These are phyloP conservation scores for Pezicula rhizophila DNA, from an alignment of 2,329 filamentous ascomycete species.

Conservation along the genomic window DNA sequence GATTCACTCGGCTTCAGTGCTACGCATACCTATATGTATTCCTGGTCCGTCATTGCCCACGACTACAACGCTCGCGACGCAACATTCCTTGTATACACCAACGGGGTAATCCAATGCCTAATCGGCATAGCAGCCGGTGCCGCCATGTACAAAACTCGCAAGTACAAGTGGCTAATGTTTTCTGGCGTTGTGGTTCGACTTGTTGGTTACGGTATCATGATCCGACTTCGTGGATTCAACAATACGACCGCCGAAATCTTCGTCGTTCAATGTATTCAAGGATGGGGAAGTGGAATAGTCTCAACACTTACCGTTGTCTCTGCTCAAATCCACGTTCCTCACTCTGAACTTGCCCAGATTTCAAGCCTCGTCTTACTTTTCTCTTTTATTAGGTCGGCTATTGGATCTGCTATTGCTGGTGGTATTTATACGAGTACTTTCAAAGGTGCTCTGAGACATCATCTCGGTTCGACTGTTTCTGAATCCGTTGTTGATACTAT, in stretches of 20 bases:
- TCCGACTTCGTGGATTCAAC: constrained; percentile 35
- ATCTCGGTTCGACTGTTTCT: constrained; percentile 29
- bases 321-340: constrained; percentile 38
- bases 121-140: constrained; percentile 34
- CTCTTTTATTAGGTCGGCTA: constrained; percentile 33
- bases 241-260: constrained; percentile 41
- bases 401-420: constrained; percentile 38
- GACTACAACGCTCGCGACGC: constrained; percentile 34
- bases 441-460: constrained; percentile 28
- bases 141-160: constrained; percentile 35
- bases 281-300: constrained; percentile 40
- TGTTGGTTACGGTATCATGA: constrained; percentile 44
- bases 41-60: constrained; percentile 39
- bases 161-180: constrained; percentile 42
- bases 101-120: constrained; percentile 35
- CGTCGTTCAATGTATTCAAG: constrained; percentile 41
- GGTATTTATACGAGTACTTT: constrained; percentile 44
- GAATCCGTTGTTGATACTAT: constrained; percentile 30
- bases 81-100: constrained; percentile 28
- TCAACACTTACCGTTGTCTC: constrained; percentile 36
- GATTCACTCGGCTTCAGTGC: constrained; percentile 38
- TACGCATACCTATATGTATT: constrained; percentile 42
- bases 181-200: constrained; percentile 35
- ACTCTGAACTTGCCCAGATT: constrained; percentile 40
- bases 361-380: constrained; percentile 39